Percentiles rank a stretch among this genome's conserved stretches.
Conservation (phyloP, 352 stramenopile species). For the Poterioochromonas sp. region DNA sequence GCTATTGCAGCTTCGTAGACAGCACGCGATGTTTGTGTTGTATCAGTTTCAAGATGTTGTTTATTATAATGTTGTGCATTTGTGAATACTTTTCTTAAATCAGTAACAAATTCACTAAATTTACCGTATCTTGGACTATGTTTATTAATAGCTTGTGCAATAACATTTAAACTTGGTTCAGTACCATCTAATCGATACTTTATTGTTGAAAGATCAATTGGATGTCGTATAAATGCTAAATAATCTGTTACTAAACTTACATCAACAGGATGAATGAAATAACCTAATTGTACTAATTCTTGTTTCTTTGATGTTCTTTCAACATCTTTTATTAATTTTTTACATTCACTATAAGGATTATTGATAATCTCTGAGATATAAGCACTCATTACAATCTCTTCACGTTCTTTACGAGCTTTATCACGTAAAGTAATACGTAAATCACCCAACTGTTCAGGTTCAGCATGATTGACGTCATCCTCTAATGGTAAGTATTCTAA, state of each 20-base stretch:
- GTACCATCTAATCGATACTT: constrained; percentile 19
- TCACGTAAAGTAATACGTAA: background rate
- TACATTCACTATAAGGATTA: constrained; percentile 10
- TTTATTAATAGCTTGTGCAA: background rate
- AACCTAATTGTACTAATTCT: background rate
- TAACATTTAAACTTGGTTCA: background rate
- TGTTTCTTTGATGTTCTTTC: background rate
- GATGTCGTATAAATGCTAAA: constrained; percentile 10
- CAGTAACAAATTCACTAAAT: background rate
- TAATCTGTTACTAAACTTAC: background rate
- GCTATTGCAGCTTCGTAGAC: background rate
- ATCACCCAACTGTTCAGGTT: background rate
- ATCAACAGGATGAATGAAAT: constrained; percentile 2
- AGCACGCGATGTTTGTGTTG: background rate
- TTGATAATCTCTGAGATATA: background rate
- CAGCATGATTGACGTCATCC: constrained; percentile 3
- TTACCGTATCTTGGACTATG: background rate
- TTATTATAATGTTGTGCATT: constrained; percentile 16
- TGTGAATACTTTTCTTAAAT: constrained; percentile 5
- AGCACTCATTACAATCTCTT: background rate
- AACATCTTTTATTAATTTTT: constrained; percentile 21
- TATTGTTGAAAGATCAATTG: background rate
- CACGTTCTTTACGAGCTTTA: background rate
- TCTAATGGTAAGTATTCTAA: background rate
- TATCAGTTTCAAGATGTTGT: constrained; percentile 2